These are phyloP conservation scores for Penicillium sp. DNA, from an alignment of 2,329 filamentous ascomycete species.

Conservation along the genomic window DNA sequence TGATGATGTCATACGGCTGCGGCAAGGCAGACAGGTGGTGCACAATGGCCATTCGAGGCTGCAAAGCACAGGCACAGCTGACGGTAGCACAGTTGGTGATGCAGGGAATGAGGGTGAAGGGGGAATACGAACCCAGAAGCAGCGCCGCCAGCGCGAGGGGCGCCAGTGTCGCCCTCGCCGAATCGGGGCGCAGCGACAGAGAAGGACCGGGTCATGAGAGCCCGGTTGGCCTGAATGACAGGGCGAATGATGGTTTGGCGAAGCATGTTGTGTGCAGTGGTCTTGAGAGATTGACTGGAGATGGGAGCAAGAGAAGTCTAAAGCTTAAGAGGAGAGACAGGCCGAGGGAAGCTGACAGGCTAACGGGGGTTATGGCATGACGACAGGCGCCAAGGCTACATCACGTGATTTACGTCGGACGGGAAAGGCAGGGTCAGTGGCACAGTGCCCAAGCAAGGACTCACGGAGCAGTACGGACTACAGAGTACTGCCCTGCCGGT, in stretches of 20 bases:
- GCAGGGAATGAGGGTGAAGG: background rate
- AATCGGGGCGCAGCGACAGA: slow-evolving; percentile 64
- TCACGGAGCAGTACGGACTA: too few species aligned
- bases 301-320: background rate
- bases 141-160: slow-evolving; percentile 35
- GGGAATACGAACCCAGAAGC: slow-evolving; percentile 38
- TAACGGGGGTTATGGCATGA: slow-evolving; percentile 12
- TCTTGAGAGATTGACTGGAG: slow-evolving; percentile 1
- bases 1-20: slow-evolving; percentile 17
- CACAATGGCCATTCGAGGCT: background rate
- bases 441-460: too few species aligned
- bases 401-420: slow-evolving; percentile 16
- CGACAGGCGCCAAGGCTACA: slow-evolving; percentile 18
- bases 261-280: slow-evolving; percentile 58
- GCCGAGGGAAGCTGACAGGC: slow-evolving; percentile 3
- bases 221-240: slow-evolving; percentile 56
- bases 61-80: background rate
- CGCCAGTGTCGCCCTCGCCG: slow-evolving; percentile 69
- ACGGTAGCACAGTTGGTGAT: slow-evolving; percentile 1
- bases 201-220: slow-evolving; percentile 59
- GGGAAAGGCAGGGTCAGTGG: background rate
- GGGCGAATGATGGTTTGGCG: slow-evolving; percentile 63
- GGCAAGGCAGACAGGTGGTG: slow-evolving; percentile 8
- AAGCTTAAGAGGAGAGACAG: background rate
- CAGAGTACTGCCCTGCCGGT: too few species aligned